phyloP scores from a whole-genome alignment of 2,329 filamentous ascomycete species.

The Talaromyces sp. region DNA sequence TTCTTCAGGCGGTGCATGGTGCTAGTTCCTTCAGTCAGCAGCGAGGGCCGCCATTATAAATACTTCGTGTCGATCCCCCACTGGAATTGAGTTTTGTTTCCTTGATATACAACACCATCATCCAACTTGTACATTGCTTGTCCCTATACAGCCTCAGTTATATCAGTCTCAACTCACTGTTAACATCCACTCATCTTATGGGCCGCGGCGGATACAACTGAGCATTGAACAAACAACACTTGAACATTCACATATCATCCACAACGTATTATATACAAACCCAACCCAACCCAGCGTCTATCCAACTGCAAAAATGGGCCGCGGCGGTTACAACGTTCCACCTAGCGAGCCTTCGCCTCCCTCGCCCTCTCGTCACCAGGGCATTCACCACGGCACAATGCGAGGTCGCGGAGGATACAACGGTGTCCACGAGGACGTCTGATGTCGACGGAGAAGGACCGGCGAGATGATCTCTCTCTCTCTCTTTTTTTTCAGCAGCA shows the following conservation, averaged over 20 bases:
- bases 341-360: conserved; percentile 10
- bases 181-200: conserved; percentile 15
- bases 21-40: neutral
- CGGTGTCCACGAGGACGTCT: conserved; percentile 13
- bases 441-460: neutral
- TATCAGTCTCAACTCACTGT: no score
- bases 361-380: conserved; percentile 6
- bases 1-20: neutral
- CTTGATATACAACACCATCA: neutral
- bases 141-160: neutral
- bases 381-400: conserved; percentile 1
- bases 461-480: neutral
- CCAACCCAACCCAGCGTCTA: neutral
- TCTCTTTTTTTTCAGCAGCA: neutral
- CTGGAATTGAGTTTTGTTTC: neutral
- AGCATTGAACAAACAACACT: neutral
- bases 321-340: conserved; percentile 34
- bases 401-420: conserved; percentile 24
- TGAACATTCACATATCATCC: neutral
- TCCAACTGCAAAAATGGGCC: conserved; percentile 26
- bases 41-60: neutral
- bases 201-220: conserved; percentile 28
- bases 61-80: neutral
- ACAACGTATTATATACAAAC: neutral
- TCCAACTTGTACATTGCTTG: neutral